Conservation (phyloP, 23 red algal species). For the Gracilaria vermiculophylla region DNA sequence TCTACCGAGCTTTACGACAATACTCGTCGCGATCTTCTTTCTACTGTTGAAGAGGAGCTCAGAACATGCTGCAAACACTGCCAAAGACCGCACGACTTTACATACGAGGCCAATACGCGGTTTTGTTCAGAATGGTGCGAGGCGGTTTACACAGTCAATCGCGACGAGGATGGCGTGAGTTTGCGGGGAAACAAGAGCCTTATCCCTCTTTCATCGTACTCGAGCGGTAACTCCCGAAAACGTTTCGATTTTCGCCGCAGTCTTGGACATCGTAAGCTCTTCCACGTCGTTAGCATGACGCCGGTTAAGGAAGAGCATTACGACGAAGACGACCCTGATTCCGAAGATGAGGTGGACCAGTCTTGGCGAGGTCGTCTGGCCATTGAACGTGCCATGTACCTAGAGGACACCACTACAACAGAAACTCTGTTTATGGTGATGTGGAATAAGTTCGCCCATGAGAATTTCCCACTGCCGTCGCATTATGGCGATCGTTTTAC, state of each 20-base stretch:
- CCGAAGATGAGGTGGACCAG: slow-evolving; percentile 72
- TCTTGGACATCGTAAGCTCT: slow-evolving; percentile 49
- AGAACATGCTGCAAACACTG: slow-evolving; percentile 43
- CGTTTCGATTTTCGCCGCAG: slow-evolving; percentile 32
- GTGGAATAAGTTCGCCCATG: slow-evolving; percentile 69
- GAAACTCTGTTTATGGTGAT: slow-evolving; percentile 59
- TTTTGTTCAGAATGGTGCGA: slow-evolving; percentile 61
- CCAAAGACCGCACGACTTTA: slow-evolving; percentile 12
- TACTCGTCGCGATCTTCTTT: slow-evolving; percentile 15
- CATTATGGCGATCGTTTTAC: slow-evolving; percentile 60
- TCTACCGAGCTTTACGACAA: slow-evolving; percentile 25
- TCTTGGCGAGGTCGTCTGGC: slow-evolving; percentile 42
- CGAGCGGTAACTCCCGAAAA: not conserved
- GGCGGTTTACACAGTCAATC: not conserved
- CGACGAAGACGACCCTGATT: slow-evolving; percentile 61
- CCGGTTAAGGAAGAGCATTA: slow-evolving; percentile 58
- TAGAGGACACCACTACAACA: slow-evolving; percentile 44
- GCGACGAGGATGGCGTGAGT: slow-evolving; percentile 13
- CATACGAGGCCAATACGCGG: not conserved
- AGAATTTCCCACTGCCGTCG: slow-evolving; percentile 42
- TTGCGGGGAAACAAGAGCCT: not conserved
- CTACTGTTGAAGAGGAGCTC: slow-evolving; percentile 13
- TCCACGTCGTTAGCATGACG: slow-evolving; percentile 28
- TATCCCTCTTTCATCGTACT: not conserved
- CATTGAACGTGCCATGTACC: slow-evolving; percentile 16